A percentile compares a stretch with the other conserved stretches of the same genome.
phyloP scores from a whole-genome alignment of 352 stramenopile genomes.

The Pythium phragmitis region DNA sequence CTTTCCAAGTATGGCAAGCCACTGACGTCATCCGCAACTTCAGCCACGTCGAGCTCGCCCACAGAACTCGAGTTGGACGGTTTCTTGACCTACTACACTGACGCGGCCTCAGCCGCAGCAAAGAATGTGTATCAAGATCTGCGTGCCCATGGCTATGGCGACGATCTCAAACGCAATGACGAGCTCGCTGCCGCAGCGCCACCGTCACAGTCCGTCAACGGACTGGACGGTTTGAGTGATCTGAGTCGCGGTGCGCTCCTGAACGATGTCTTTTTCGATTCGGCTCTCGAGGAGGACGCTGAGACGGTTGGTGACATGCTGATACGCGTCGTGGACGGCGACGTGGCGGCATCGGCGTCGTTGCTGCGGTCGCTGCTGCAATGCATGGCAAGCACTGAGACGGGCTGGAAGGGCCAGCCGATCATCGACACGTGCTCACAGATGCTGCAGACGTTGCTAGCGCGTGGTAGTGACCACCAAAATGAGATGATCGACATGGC shows the following conservation, averaged over 20 bases:
- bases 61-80: conserved; percentile 61
- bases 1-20: conserved; percentile 70
- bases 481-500: conserved; percentile 67
- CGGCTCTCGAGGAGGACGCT: conserved; percentile 83
- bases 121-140: conserved; percentile 84
- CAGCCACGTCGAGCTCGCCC: conserved; percentile 7
- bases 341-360: conserved; percentile 53
- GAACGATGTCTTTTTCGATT: conserved; percentile 85
- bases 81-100: conserved; percentile 83
- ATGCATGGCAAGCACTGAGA: conserved; percentile 79
- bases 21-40: conserved; percentile 28
- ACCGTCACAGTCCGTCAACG: conserved; percentile 33
- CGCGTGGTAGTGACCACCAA: conserved; percentile 60
- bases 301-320: conserved; percentile 79
- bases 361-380: conserved; percentile 70
- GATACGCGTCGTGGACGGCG: conserved; percentile 63
- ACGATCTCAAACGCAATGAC: conserved; percentile 64
- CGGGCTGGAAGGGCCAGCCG: conserved; percentile 83
- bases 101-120: conserved; percentile 63
- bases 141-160: conserved; percentile 76
- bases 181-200: background rate
- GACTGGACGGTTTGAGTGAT: conserved; percentile 49
- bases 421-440: conserved; percentile 76
- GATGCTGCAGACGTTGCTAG: conserved; percentile 60
- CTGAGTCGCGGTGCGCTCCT: conserved; percentile 65